Conservation (phyloP, 179 eudicot genomes). For the Camellia oleifera region DNA sequence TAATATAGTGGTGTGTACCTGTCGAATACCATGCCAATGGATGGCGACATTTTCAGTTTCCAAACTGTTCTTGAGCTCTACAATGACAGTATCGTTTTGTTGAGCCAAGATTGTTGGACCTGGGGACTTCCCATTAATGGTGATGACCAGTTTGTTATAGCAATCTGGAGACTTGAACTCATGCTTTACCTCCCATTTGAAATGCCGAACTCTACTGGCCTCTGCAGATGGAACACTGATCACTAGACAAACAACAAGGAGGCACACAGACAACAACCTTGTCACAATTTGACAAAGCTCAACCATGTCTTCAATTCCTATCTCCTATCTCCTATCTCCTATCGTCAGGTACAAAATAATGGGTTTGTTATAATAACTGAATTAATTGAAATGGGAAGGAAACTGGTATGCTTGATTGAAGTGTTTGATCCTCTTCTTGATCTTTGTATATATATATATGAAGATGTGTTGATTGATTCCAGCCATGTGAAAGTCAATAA, state of each 20-base stretch:
- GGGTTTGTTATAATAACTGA: too few species aligned
- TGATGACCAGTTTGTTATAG: constrained; percentile 48
- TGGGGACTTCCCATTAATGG: constrained; percentile 67
- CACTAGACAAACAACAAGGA: background rate
- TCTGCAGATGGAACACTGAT: constrained; percentile 23
- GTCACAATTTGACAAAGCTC: too few species aligned
- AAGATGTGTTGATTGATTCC: too few species aligned
- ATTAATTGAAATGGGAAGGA: too few species aligned
- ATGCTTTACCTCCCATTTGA: constrained; percentile 75
- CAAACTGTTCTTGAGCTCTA: constrained; percentile 63
- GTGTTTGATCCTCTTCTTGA: too few species aligned
- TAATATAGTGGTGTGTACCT: constrained; percentile 30
- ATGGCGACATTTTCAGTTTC: constrained; percentile 62
- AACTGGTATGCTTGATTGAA: too few species aligned
- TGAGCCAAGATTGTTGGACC: constrained; percentile 72
- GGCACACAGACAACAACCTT: background rate
- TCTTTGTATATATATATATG: too few species aligned
- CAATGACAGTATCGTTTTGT: constrained; percentile 68
- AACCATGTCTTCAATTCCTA: too few species aligned
- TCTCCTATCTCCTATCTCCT: too few species aligned
- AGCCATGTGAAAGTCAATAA: too few species aligned
- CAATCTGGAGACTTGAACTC: constrained; percentile 76
- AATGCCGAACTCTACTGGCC: constrained; percentile 36
- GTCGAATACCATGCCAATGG: constrained; percentile 88
- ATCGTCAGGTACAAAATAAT: too few species aligned